A percentile compares a stretch with the other conserved stretches of the same genome.
Conservation (phyloP, 208 protist genomes). For the Acanthamoeba culbertsoni region DNA sequence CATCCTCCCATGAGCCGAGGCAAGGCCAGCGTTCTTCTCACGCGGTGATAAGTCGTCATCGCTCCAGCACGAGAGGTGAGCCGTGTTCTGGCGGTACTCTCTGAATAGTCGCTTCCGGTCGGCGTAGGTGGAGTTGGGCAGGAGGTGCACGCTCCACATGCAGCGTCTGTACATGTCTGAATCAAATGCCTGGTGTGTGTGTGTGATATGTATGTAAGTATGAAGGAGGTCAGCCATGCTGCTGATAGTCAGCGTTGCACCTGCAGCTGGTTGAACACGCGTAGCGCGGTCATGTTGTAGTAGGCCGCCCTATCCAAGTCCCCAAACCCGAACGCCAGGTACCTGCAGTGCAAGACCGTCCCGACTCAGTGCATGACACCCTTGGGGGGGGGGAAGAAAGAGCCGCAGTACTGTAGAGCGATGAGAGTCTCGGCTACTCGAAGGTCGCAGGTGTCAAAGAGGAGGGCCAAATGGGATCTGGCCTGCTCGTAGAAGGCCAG, state of each 20-base stretch:
- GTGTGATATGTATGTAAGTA: background rate
- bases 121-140: background rate
- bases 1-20: too few relatives aligned
- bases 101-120: background rate
- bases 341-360: background rate
- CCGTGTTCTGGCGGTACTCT: background rate
- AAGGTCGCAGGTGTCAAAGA: conserved; percentile 27
- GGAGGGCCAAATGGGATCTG: background rate
- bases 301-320: background rate
- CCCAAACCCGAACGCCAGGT: background rate
- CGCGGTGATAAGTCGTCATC: too few relatives aligned
- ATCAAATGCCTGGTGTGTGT: background rate
- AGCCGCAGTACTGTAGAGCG: background rate
- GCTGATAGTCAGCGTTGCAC: background rate
- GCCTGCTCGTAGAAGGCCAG: background rate
- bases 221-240: background rate
- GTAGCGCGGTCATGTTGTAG: background rate
- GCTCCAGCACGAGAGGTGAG: background rate
- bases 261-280: background rate
- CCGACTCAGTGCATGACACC: background rate
- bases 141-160: conserved; percentile 4
- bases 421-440: background rate
- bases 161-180: background rate
- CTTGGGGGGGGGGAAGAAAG: background rate
- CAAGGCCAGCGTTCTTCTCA: too few relatives aligned